Base-by-base conservation (phyloP, 176 grass and related monocot genomes). In the Avena eriantha region DNA sequence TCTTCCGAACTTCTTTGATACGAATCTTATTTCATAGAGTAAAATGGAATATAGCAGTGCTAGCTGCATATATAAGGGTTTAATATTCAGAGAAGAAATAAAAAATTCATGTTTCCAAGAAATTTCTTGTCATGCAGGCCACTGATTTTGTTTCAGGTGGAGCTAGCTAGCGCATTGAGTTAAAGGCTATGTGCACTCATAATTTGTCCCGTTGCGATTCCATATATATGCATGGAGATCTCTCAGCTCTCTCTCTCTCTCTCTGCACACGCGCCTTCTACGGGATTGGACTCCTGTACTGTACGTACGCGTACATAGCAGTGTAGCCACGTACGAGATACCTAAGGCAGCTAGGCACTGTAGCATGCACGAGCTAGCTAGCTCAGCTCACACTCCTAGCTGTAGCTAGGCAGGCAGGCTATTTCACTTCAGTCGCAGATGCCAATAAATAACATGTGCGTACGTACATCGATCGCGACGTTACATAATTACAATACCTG, bases 381-480 rank as follows among this genome's bases (percentile, higher is more conserved):
- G 21, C 41, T 15, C 39, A 73, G 71, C 29, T 29, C 45, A 7
- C 71, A 48, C 41, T 47, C 4, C 39, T 72, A 18, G 57, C 39
- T 72, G 39, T 5, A 16, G 64, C 29, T 70, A 36, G 66, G 29
- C 8, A 67, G 64, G 35, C 35, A 39, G 36, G 69, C 69, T 14
- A 23, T 22, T 22, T n/a, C 69, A 72, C 43, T 68, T 74, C 45
- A 8, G 72, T 76, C 16, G 73, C 73, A 31, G 46, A 31, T 1
- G 16, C 45, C 23, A 76, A 76, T 76, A 76, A 76, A 76, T 76
- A 23, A 31, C 24, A 54, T 53, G 73, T 50, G 41, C 10, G 50
- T 74, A n/a, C 6, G 16, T 49, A n/a, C 5, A 29, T 21, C 73
- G 73, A 76, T 2, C 26, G 73, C 16, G 73, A 55, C 73, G 48